A percentile compares a stretch with the other conserved stretches of the same genome.
Conservation (phyloP, 1,284 basidiomycete genomes). For the Apiotrichum veenhuisii region DNA sequence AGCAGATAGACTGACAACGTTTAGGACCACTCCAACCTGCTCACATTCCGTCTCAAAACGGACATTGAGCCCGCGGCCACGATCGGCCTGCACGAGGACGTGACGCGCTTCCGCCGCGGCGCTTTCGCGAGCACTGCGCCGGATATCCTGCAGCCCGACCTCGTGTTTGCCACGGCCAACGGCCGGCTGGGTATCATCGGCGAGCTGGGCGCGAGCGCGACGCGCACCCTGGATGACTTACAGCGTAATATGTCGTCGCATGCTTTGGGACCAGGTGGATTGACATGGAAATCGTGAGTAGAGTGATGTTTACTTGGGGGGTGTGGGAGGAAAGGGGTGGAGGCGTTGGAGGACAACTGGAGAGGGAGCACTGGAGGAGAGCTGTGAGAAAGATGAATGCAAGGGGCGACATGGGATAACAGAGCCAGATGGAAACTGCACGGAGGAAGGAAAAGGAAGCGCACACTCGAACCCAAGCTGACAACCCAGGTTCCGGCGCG, state of each 20-base stretch:
- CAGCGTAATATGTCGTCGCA: slow-evolving; percentile 70
- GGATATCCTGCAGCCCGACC: slow-evolving; percentile 53
- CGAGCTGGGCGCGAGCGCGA: slow-evolving; percentile 59
- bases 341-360: too few relatives aligned
- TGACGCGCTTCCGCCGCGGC: slow-evolving; percentile 44
- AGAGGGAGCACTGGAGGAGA: too few relatives aligned
- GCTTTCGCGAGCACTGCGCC: slow-evolving; percentile 30
- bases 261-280: slow-evolving; percentile 58
- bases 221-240: slow-evolving; percentile 66
- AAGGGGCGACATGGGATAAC: too few relatives aligned
- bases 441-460: too few relatives aligned
- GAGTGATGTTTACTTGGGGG: too few relatives aligned
- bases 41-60: slow-evolving; percentile 54
- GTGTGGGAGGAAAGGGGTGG: too few relatives aligned
- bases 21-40: slow-evolving; percentile 63
- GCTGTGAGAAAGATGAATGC: too few relatives aligned
- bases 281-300: slow-evolving; percentile 63
- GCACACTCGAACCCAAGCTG: background rate
- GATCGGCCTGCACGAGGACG: slow-evolving; percentile 51
- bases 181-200: slow-evolving; percentile 77
- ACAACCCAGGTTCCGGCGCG: slow-evolving; percentile 59
- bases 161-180: slow-evolving; percentile 72
- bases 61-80: slow-evolving; percentile 44
- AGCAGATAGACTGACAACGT: background rate
- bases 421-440: too few relatives aligned